Evolutionary conservation across 2,329 filamentous ascomycete genomes (phyloP).

Genomic region (Pseudomassariella vexata): DNA sequence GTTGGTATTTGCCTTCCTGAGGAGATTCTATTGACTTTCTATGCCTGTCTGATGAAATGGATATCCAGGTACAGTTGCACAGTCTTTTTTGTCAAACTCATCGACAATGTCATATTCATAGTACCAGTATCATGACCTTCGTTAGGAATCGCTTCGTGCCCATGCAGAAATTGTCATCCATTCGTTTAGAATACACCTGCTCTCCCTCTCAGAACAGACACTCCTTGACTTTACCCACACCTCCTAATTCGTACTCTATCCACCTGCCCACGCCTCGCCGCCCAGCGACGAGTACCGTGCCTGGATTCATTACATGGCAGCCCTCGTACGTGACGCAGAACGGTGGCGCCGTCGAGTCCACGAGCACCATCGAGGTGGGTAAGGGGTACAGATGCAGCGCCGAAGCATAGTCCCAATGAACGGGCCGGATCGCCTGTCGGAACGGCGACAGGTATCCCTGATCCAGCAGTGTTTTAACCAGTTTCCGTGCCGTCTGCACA

Average conservation of each 20-base stretch:
- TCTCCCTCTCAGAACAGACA: conserved; percentile 52
- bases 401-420: conserved; percentile 83
- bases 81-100: too few species aligned
- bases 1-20: too few species aligned
- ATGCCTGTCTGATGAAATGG: too few species aligned
- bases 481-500: conserved; percentile 58
- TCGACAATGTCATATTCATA: too few species aligned
- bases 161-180: too few species aligned
- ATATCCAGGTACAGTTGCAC: too few species aligned
- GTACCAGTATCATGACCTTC: too few species aligned
- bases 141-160: too few species aligned
- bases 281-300: conserved; percentile 64
- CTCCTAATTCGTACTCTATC: conserved; percentile 78
- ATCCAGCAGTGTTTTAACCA: conserved; percentile 88
- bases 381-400: conserved; percentile 80
- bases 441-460: conserved; percentile 89
- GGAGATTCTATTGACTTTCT: too few species aligned
- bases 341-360: conserved; percentile 73
- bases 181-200: too few species aligned
- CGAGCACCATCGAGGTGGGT: conserved; percentile 75
- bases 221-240: conserved; percentile 58
- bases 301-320: conserved; percentile 93
- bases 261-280: conserved; percentile 68
- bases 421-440: conserved; percentile 68
- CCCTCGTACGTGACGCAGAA: conserved; percentile 92